These are phyloP conservation scores for Quercus lobata DNA, from an alignment of 331 rosid species.

Conservation along the genomic window DNA sequence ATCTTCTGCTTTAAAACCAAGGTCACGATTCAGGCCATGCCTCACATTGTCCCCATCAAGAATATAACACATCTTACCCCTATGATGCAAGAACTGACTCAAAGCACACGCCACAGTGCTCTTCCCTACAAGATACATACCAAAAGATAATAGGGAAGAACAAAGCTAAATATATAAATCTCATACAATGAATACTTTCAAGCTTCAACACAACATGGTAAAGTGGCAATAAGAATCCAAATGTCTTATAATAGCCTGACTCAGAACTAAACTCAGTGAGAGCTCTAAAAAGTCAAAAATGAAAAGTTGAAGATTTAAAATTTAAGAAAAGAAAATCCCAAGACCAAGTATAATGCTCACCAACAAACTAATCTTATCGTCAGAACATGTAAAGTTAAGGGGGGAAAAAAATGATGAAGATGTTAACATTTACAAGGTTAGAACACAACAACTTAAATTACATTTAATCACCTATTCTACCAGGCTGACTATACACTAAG, in stretches of 20 bases:
- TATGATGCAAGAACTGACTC: slow-evolving; percentile 65
- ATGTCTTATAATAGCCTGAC: background rate
- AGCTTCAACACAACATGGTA: background rate
- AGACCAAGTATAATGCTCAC: background rate
- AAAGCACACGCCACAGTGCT: slow-evolving; percentile 91
- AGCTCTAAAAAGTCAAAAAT: no score
- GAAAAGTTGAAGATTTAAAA: background rate
- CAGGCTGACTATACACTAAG: background rate
- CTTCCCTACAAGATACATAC: slow-evolving; percentile 56
- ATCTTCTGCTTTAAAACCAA: slow-evolving; percentile 79
- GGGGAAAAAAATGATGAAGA: background rate
- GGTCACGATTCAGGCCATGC: slow-evolving; percentile 88
- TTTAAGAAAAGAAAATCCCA: background rate
- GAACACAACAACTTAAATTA: background rate
- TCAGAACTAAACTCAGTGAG: background rate
- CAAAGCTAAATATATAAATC: background rate
- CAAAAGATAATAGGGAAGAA: slow-evolving; percentile 20
- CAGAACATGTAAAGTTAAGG: background rate
- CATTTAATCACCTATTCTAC: background rate
- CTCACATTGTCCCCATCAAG: slow-evolving; percentile 97
- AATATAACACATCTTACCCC: slow-evolving; percentile 73
- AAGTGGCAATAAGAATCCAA: background rate
- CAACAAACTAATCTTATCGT: background rate
- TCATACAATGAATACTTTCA: background rate
- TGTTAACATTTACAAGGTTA: background rate